Conservation (phyloP, 2,329 filamentous ascomycete species). For the Xylaria sp. region DNA sequence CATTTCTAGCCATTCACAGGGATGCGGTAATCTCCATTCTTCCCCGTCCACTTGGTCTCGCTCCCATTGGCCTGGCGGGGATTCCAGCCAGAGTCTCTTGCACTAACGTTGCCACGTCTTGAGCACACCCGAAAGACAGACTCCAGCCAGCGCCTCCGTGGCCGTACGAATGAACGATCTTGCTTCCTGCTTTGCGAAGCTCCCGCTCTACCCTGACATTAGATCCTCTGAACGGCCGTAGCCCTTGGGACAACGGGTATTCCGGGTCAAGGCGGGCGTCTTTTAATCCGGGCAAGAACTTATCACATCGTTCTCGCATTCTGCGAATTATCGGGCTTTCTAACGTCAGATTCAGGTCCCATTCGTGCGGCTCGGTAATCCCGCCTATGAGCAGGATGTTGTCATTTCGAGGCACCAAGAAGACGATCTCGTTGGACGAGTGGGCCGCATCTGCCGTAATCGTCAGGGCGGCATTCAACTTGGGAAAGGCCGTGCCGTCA, state of each 20-base stretch:
- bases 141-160: slow-evolving; percentile 58
- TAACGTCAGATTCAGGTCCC: slow-evolving; percentile 52
- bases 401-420: slow-evolving; percentile 57
- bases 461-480: slow-evolving; percentile 53
- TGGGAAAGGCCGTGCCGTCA: slow-evolving; percentile 55
- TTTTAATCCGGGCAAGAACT: slow-evolving; percentile 54
- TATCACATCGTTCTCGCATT: slow-evolving; percentile 56
- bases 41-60: slow-evolving; percentile 40
- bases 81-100: slow-evolving; percentile 49
- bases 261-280: slow-evolving; percentile 52
- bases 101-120: slow-evolving; percentile 50
- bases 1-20: slow-evolving; percentile 8
- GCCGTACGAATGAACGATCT: slow-evolving; percentile 57
- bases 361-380: slow-evolving; percentile 52
- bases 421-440: slow-evolving; percentile 53
- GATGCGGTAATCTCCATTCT: slow-evolving; percentile 36
- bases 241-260: slow-evolving; percentile 56
- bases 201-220: slow-evolving; percentile 58
- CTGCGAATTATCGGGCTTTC: slow-evolving; percentile 52
- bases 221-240: slow-evolving; percentile 52
- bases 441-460: slow-evolving; percentile 53
- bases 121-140: slow-evolving; percentile 53
- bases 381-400: slow-evolving; percentile 55
- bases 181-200: slow-evolving; percentile 47
- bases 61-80: slow-evolving; percentile 46